Evolutionary conservation across 2,329 filamentous ascomycete genomes (phyloP).

Genomic region (Periconia macrospinosa): DNA sequence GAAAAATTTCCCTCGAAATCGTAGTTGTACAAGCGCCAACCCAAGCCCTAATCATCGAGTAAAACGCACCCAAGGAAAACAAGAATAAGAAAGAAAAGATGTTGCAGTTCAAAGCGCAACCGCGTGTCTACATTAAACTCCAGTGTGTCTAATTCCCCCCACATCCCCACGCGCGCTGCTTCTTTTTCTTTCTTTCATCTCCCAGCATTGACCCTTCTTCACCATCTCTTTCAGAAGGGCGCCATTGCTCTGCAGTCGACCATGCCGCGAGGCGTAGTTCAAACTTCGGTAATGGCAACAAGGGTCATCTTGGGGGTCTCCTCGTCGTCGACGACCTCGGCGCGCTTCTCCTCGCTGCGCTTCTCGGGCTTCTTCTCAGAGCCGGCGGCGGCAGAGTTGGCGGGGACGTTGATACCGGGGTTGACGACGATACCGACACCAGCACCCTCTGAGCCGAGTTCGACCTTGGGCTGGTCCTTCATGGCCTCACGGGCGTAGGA

Average conservation of each 20-base stretch:
- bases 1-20: no score
- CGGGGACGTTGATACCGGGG: constrained; percentile 42
- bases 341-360: constrained; percentile 18
- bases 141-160: not conserved
- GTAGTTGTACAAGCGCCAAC: no score
- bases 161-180: not conserved
- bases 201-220: not conserved
- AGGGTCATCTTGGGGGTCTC: constrained; percentile 43
- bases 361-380: constrained; percentile 7
- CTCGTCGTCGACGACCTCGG: constrained; percentile 34
- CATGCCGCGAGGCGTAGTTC: constrained; percentile 6
- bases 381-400: constrained; percentile 42
- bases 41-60: not conserved
- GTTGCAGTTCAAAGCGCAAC: not conserved
- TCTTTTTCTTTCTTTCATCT: not conserved
- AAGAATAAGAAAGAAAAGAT: not conserved
- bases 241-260: constrained; percentile 5
- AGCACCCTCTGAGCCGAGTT: constrained; percentile 52
- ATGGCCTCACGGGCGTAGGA: constrained; percentile 51
- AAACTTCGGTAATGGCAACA: constrained; percentile 44
- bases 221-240: constrained; percentile 6
- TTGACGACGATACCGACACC: constrained; percentile 45
- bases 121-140: not conserved
- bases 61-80: not conserved
- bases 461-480: constrained; percentile 51